Evolutionary conservation across 352 stramenopile genomes (phyloP).

Genomic region (Pythium scleroteichum): DNA sequence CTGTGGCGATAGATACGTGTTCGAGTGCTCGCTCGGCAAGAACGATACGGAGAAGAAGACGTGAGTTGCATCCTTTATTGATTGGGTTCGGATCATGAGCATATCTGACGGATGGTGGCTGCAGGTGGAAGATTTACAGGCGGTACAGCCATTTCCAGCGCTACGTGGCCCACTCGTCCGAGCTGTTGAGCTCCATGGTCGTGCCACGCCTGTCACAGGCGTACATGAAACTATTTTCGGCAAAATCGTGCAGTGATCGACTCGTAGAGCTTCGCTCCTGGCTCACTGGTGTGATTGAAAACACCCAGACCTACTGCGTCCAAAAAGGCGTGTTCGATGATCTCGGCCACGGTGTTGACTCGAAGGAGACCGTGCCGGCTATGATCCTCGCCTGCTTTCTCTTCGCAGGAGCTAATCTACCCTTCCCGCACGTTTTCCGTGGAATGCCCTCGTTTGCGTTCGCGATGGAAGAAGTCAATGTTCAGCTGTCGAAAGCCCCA

Average conservation of each 20-base stretch:
- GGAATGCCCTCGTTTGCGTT: slow-evolving; percentile 75
- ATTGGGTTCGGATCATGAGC: too few species aligned
- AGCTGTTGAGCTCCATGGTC: slow-evolving; percentile 54
- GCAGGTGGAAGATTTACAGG: slow-evolving; percentile 81
- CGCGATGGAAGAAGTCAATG: slow-evolving; percentile 69
- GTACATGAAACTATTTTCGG: slow-evolving; percentile 82
- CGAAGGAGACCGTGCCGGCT: slow-evolving; percentile 43
- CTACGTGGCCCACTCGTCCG: slow-evolving; percentile 63
- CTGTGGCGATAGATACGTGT: slow-evolving; percentile 58
- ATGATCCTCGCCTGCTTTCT: slow-evolving; percentile 71
- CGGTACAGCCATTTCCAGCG: slow-evolving; percentile 85
- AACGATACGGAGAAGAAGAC: slow-evolving; percentile 38
- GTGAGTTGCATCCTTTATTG: slow-evolving; percentile 35
- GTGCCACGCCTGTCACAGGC: slow-evolving; percentile 69
- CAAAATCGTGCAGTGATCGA: slow-evolving; percentile 75
- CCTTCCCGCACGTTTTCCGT: slow-evolving; percentile 68
- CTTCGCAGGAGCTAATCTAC: slow-evolving; percentile 68
- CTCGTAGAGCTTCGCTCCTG: slow-evolving; percentile 73
- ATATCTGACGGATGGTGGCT: too few species aligned
- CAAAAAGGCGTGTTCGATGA: slow-evolving; percentile 35
- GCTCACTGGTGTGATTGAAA: slow-evolving; percentile 66
- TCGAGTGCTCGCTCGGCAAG: slow-evolving; percentile 60
- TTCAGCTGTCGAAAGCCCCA: slow-evolving; percentile 49
- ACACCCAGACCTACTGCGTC: slow-evolving; percentile 60
- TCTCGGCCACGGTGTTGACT: slow-evolving; percentile 28